Evolutionary conservation across 2,329 filamentous ascomycete genomes (phyloP).

Genomic region (Didymella arachidicola): DNA sequence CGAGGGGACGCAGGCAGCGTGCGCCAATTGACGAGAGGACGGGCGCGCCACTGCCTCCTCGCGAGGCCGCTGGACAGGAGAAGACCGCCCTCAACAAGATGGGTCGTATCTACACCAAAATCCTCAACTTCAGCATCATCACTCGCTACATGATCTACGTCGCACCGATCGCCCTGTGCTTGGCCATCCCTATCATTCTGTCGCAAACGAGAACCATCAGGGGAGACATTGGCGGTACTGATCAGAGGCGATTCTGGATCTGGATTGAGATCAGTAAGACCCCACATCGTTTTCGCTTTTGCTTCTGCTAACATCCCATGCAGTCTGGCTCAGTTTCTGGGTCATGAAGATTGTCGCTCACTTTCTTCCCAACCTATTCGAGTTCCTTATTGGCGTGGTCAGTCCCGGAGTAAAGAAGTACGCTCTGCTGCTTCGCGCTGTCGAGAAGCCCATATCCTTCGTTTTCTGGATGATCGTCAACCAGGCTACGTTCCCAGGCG

Average conservation of each 20-base stretch:
- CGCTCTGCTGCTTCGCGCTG: slow-evolving; percentile 62
- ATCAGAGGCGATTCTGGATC: slow-evolving; percentile 67
- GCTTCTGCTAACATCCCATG: slow-evolving; percentile 13
- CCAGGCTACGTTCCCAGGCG: slow-evolving; percentile 66
- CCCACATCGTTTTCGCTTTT: not conserved
- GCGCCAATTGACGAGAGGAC: slow-evolving; percentile 42
- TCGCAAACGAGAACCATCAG: slow-evolving; percentile 57
- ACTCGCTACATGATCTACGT: slow-evolving; percentile 71
- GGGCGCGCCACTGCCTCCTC: slow-evolving; percentile 32
- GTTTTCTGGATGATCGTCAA: slow-evolving; percentile 68
- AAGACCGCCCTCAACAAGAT: slow-evolving; percentile 63
- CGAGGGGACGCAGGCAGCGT: slow-evolving; percentile 44
- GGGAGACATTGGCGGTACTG: slow-evolving; percentile 62
- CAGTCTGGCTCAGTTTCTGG: slow-evolving; percentile 69
- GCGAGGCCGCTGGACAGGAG: slow-evolving; percentile 57
- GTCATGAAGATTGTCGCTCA: slow-evolving; percentile 66
- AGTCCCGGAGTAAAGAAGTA: slow-evolving; percentile 72
- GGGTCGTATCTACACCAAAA: slow-evolving; percentile 67
- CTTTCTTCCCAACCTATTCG: slow-evolving; percentile 66
- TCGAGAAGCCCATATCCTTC: slow-evolving; percentile 68
- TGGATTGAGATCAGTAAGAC: slow-evolving; percentile 66
- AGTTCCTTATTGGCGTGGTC: slow-evolving; percentile 68
- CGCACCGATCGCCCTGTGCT: slow-evolving; percentile 62
- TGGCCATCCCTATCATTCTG: slow-evolving; percentile 70
- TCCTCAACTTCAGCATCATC: slow-evolving; percentile 68